Percentiles rank a stretch among this genome's conserved stretches.
These are phyloP conservation scores for Cryphonectria parasitica DNA, from an alignment of 2,329 filamentous ascomycete species.

Conservation along the genomic window DNA sequence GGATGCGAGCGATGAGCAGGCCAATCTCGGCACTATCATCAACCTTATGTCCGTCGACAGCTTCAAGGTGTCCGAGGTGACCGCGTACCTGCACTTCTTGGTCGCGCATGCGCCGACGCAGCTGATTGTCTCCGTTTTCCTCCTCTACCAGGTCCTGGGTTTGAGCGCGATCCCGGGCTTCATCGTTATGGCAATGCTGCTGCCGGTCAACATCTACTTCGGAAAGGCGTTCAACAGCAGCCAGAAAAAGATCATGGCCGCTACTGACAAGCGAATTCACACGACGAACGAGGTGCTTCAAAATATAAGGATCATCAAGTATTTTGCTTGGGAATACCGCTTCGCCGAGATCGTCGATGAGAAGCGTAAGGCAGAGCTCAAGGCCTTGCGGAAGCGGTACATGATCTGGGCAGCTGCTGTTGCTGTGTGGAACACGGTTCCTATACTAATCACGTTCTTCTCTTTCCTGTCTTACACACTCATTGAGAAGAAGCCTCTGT, in stretches of 20 bases:
- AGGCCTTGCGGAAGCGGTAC: conserved; percentile 78
- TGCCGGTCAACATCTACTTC: conserved; percentile 89
- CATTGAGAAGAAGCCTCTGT: conserved; percentile 84
- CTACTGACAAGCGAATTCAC: conserved; percentile 94
- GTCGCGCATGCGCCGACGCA: conserved; percentile 90
- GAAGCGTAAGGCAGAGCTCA: conserved; percentile 79
- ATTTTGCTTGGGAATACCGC: conserved; percentile 96
- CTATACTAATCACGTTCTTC: conserved; percentile 92
- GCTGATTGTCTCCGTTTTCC: conserved; percentile 75
- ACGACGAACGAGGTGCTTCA: conserved; percentile 96
- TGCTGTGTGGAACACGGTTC: conserved; percentile 95
- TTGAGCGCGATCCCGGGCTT: conserved; percentile 93
- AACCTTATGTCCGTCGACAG: conserved; percentile 99
- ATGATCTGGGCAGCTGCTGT: conserved; percentile 90
- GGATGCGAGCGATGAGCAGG: conserved; percentile 67
- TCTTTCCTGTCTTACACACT: conserved; percentile 94
- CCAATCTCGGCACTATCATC: conserved; percentile 96
- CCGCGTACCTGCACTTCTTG: conserved; percentile 94
- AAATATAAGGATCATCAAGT: conserved; percentile 99
- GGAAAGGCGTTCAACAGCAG: conserved; percentile 82
- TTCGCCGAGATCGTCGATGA: conserved; percentile 87
- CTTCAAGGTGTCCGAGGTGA: conserved; percentile 96
- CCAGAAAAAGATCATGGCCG: conserved; percentile 88
- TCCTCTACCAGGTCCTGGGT: conserved; percentile 90
- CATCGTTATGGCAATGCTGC: conserved; percentile 82